A percentile compares a stretch with the other conserved stretches of the same genome.
Evolutionary conservation across 2,329 filamentous ascomycete genomes (phyloP).

Genomic region (Monosporascus sp.): DNA sequence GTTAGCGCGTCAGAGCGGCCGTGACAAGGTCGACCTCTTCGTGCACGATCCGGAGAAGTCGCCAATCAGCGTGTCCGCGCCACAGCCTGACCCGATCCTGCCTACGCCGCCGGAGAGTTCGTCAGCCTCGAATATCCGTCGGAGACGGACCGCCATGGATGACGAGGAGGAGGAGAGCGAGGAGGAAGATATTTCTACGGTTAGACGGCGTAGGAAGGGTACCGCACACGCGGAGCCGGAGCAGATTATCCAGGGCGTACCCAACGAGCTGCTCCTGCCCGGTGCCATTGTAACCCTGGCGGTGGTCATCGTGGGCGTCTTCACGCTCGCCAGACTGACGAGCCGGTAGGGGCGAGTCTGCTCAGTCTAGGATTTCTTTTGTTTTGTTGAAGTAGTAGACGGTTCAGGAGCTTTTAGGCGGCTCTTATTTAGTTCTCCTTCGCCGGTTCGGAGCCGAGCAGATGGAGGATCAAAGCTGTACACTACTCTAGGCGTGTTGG

Average conservation of each 20-base stretch:
- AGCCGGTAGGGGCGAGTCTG: constrained; percentile 37
- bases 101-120: constrained; percentile 45
- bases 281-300: constrained; percentile 94
- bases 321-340: constrained; percentile 71
- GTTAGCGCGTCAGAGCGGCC: constrained; percentile 68
- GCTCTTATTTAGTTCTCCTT: not conserved
- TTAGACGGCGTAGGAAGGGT: constrained; percentile 42
- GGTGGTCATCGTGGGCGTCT: constrained; percentile 89
- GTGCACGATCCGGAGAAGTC: constrained; percentile 90
- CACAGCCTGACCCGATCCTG: constrained; percentile 33
- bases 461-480: not conserved
- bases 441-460: not conserved
- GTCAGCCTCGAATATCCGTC: constrained; percentile 38
- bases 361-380: not conserved
- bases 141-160: constrained; percentile 37
- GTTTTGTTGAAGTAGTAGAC: not conserved
- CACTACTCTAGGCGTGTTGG: not conserved
- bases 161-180: constrained; percentile 52
- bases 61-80: constrained; percentile 61
- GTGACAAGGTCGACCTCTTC: constrained; percentile 95
- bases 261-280: constrained; percentile 88
- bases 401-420: not conserved
- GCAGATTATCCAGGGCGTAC: constrained; percentile 83
- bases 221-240: constrained; percentile 49
- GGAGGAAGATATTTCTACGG: constrained; percentile 45